Base-by-base conservation (phyloP, 2,329 filamentous ascomycete species). In the Arthrobotrys musiformis region DNA sequence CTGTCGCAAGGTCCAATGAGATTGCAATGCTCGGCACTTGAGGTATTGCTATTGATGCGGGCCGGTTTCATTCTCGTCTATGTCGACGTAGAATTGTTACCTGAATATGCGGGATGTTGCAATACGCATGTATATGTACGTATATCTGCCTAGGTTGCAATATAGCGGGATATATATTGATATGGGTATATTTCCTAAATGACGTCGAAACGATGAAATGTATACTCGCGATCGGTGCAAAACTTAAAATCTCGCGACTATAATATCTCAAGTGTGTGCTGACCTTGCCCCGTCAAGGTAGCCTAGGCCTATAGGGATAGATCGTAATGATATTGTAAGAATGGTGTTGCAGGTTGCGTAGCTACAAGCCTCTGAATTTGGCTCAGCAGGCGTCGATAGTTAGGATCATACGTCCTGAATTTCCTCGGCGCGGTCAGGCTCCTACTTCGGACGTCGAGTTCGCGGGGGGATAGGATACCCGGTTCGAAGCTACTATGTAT, bases 301-400 rank as follows among this genome's bases (percentile, higher is more conserved):
- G 50, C 24, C 28, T 56, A 54, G 28, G 17, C 15, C 7, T 15
- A 24, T 56, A 54, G 28, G 17, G 26, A 15, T 15, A 24, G 11
- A 52, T 33, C 48, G 52, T 40, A 42, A 44, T 44, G 30, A 40
- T 40, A 44, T 56, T 52, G 40, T 56, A 37, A 62, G n/a, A n/a
- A 2, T 42, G n/a, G 40, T 9, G 40, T 48, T 24, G 19, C 9
- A 48, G 19, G 40, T 17, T 44, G 42, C n/a, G n/a, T n/a, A n/a
- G 54, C 56, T 42, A 56, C 58, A 40, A 63, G 58, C 46, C 63
- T 24, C 67, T 70, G 19, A 26, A 70, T 70, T 24, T 33, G 61
- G 54, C 44, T 24, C 33, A 70, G 56, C 15, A 50, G 17, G 52
- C 22, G 28, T 19, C 46, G 2, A 35, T 35, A 6, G 30, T 44